Conservation (phyloP, 2,329 filamentous ascomycete species). For the Neonectria coccinea region DNA sequence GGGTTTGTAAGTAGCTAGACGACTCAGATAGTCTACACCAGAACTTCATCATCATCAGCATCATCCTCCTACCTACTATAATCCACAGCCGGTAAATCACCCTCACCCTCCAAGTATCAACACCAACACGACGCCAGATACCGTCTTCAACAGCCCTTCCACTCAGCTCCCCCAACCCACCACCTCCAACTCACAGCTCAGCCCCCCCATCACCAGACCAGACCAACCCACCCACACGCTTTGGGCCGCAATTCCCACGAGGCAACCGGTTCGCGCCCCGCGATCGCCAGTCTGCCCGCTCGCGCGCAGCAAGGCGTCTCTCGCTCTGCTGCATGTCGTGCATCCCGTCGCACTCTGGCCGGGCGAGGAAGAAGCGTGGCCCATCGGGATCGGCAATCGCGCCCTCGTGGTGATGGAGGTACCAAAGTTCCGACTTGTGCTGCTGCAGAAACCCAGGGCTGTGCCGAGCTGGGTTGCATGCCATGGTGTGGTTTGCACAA, state of each 20-base stretch:
- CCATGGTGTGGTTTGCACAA: neutral
- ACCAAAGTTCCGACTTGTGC: neutral
- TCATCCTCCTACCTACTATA: neutral
- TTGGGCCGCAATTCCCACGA: slow-evolving; percentile 41
- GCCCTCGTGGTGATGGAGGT: slow-evolving; percentile 2
- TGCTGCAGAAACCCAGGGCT: slow-evolving; percentile 6
- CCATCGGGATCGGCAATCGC: slow-evolving; percentile 13
- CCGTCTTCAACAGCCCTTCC: slow-evolving; percentile 7
- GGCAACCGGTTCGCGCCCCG: slow-evolving; percentile 25
- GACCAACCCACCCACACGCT: neutral
- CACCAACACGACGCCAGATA: neutral
- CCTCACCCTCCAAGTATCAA: neutral
- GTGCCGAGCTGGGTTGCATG: slow-evolving; percentile 13
- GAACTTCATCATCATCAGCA: neutral
- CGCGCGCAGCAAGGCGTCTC: slow-evolving; percentile 21
- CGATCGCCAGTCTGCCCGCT: slow-evolving; percentile 9
- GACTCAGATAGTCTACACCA: neutral
- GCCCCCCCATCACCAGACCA: slow-evolving; percentile 21
- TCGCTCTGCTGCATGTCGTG: slow-evolving; percentile 23
- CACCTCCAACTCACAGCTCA: slow-evolving; percentile 3
- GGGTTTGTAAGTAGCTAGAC: neutral
- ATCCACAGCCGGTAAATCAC: neutral
- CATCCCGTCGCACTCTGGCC: slow-evolving; percentile 25
- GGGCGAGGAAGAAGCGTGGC: slow-evolving; percentile 8
- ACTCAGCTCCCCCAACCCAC: slow-evolving; percentile 41